Conservation (phyloP, 352 stramenopile species). For the Phytophthora sp. region DNA sequence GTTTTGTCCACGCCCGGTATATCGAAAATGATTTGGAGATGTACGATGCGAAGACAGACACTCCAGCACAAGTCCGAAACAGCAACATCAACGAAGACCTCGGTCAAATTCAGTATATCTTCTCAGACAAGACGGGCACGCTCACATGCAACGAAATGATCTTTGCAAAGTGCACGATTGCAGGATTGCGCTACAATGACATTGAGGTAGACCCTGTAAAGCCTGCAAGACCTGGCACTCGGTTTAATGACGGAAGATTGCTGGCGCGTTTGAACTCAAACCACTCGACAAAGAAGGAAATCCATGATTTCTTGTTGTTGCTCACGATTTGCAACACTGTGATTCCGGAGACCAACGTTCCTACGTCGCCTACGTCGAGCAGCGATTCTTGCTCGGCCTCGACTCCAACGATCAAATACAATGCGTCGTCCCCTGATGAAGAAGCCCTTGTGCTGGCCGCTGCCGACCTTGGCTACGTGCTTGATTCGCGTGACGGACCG, state of each 20-base stretch:
- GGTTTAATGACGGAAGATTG: constrained; percentile 82
- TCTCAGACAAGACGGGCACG: constrained; percentile 90
- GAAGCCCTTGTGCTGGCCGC: constrained; percentile 80
- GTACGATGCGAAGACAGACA: constrained; percentile 77
- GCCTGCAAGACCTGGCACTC: constrained; percentile 57
- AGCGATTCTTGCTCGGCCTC: constrained; percentile 22
- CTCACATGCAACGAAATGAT: constrained; percentile 91
- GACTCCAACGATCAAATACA: constrained; percentile 70
- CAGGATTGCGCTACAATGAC: constrained; percentile 91
- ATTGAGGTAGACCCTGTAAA: constrained; percentile 63
- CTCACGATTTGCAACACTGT: constrained; percentile 90
- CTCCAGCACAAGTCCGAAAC: constrained; percentile 81
- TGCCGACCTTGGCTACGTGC: constrained; percentile 75
- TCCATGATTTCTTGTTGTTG: constrained; percentile 84
- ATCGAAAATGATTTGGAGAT: constrained; percentile 89
- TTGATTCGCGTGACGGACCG: constrained; percentile 65
- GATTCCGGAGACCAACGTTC: constrained; percentile 66
- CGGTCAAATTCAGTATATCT: constrained; percentile 91
- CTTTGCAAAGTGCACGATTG: constrained; percentile 93
- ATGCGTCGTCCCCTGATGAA: constrained; percentile 86
- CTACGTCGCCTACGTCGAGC: constrained; percentile 31
- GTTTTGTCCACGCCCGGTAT: constrained; percentile 84
- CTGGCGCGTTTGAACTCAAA: constrained; percentile 76
- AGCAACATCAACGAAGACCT: constrained; percentile 91
- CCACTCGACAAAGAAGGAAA: constrained; percentile 85